phyloP scores from a whole-genome alignment of 257 asterid species.

The Verbascum thapsus region DNA sequence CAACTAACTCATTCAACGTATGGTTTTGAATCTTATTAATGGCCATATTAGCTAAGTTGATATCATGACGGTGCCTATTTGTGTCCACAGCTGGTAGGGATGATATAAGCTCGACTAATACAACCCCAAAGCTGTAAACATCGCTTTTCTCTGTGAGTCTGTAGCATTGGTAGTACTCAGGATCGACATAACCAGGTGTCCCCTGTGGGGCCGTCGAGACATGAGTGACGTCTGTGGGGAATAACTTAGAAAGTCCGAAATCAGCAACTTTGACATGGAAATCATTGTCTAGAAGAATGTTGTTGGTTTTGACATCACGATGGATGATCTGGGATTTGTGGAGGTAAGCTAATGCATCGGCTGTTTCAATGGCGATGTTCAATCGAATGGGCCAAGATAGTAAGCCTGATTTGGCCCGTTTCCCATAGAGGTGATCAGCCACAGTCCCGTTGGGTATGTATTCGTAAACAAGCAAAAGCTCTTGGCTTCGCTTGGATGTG shows the following conservation, averaged over 20 bases:
- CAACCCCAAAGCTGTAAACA: slow-evolving; percentile 87
- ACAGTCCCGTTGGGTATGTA: slow-evolving; percentile 82
- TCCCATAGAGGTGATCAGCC: slow-evolving; percentile 89
- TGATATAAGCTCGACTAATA: slow-evolving; percentile 78
- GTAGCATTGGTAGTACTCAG: slow-evolving; percentile 88
- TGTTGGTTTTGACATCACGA: slow-evolving; percentile 86
- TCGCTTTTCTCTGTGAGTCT: slow-evolving; percentile 92
- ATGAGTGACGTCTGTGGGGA: slow-evolving; percentile 76
- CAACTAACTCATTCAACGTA: slow-evolving; percentile 63
- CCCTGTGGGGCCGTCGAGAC: slow-evolving; percentile 98
- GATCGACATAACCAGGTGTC: slow-evolving; percentile 94
- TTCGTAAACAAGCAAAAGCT: slow-evolving; percentile 77
- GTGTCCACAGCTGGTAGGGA: slow-evolving; percentile 85
- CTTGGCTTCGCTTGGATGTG: slow-evolving; percentile 79
- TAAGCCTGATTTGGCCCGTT: slow-evolving; percentile 65
- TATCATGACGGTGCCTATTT: slow-evolving; percentile 66
- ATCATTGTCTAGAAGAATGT: slow-evolving; percentile 80
- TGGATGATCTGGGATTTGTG: slow-evolving; percentile 73
- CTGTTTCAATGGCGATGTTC: slow-evolving; percentile 84
- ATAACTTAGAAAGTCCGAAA: slow-evolving; percentile 78
- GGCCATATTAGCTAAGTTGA: slow-evolving; percentile 85
- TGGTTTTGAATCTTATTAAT: slow-evolving; percentile 71
- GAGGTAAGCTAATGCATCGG: slow-evolving; percentile 72
- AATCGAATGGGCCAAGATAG: slow-evolving; percentile 84
- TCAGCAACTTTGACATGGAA: slow-evolving; percentile 95